These are phyloP conservation scores for Incumbomyces delicatus DNA, from an alignment of 2,329 filamentous ascomycete genomes.

Conservation along the genomic window DNA sequence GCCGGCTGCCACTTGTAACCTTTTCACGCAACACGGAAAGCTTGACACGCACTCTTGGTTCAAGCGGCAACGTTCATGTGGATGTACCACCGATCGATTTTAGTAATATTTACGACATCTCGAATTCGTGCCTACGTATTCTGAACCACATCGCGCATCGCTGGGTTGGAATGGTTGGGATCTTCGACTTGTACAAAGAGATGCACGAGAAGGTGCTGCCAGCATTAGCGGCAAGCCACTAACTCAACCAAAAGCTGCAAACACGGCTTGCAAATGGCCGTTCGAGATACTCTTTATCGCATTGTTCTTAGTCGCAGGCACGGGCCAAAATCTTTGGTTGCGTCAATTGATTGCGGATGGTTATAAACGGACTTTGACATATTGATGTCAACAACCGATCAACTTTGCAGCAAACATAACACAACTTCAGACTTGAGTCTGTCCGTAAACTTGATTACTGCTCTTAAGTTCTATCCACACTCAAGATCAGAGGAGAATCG, in stretches of 20 bases:
- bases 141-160: constrained; percentile 19
- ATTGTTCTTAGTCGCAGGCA: not conserved
- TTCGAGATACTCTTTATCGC: not conserved
- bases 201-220: constrained; percentile 21
- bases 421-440: too few relatives aligned
- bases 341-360: too few relatives aligned
- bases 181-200: constrained; percentile 21
- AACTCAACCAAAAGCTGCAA: not conserved
- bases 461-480: too few relatives aligned
- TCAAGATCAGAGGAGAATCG: too few relatives aligned
- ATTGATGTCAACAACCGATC: too few relatives aligned
- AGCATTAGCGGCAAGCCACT: not conserved
- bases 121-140: constrained; percentile 20
- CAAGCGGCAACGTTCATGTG: not conserved
- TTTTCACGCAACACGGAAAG: constrained; percentile 14
- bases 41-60: not conserved
- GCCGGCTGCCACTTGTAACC: constrained; percentile 18
- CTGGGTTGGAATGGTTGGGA: constrained; percentile 22
- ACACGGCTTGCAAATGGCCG: not conserved
- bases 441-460: too few relatives aligned
- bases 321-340: too few relatives aligned
- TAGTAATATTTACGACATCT: constrained; percentile 20
- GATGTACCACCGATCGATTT: constrained; percentile 20
- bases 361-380: too few relatives aligned
- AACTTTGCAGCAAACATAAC: too few relatives aligned